Base-by-base conservation (phyloP, 495 filamentous ascomycete genomes). In the Aspergillus asperescens region DNA sequence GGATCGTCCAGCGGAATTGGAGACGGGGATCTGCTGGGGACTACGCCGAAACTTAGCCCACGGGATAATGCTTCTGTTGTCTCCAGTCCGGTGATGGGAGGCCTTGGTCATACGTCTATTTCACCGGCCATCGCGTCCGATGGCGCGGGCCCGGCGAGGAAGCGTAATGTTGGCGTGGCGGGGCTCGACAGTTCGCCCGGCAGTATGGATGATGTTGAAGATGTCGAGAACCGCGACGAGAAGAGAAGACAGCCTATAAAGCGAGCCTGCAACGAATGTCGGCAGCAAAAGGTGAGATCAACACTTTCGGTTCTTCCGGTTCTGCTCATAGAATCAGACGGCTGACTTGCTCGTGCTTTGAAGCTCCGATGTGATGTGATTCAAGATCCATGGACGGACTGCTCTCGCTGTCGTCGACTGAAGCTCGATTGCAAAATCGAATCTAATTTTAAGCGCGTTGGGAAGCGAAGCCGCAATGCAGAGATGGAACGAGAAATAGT, bases 191-290 rank as follows among this genome's bases (percentile, higher is more conserved):
- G 82, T 68, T 87, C 83, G 27, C 83, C 84, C 16, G 82, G 79
- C n/a, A 88, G 85, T 66, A 70, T 76, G 24, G 85, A 88, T 47
- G 83, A 83, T 54, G 79, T 80, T 46, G 82, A 82, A 35, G 83
- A 84, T 44, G 73, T 59, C 28, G 76, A 82, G 15, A 69, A 68
- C 19, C 76, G 77, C 18, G 78, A 78, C 53, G 80, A 86, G 59
- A 80, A 79, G 70, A 81, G 81, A 64, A 75, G 83, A 54, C 81
- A 84, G 50, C 87, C 86, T 10, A 85, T 90, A 39, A 95, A 94
- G 70, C 81, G 89, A 52, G 90, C 90, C 13, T 95, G 90, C 66
- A 95, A 96, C 70, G 89, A 96, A 65, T 96, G 91, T 68, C 81
- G 90, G 32, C 91, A 96, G 68, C 90, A 96, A 69, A 96, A 96